phyloP scores from a whole-genome alignment of 805 yeast genomes.

The Saccharomyces jurei region DNA sequence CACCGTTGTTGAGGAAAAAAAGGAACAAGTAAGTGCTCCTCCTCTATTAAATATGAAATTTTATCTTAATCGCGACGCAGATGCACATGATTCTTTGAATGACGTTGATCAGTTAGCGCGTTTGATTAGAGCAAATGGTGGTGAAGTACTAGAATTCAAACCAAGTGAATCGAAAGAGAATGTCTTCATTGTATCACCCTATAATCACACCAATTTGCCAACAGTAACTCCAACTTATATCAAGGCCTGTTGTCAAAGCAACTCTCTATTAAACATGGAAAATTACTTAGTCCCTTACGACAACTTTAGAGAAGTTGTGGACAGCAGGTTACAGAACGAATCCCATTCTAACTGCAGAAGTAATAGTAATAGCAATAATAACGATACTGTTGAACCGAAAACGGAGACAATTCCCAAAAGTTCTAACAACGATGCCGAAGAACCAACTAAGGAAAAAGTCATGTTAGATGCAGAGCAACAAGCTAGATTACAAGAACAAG shows the following conservation, averaged over 20 bases:
- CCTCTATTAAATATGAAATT: conserved; percentile 10
- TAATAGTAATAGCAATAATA: conserved; percentile 1
- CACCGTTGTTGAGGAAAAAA: neutral
- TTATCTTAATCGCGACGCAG: conserved; percentile 18
- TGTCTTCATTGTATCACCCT: conserved; percentile 25
- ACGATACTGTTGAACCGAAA: neutral
- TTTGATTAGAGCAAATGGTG: conserved; percentile 20
- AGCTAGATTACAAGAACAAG: neutral
- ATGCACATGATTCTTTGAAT: conserved; percentile 18
- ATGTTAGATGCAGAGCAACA: neutral
- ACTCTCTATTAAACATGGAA: conserved; percentile 13
- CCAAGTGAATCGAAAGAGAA: conserved; percentile 14
- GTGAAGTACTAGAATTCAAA: conserved; percentile 14
- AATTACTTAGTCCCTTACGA: conserved; percentile 26
- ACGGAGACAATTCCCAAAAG: neutral
- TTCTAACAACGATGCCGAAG: neutral
- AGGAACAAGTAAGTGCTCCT: neutral
- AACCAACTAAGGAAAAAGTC: neutral
- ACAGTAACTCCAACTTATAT: conserved; percentile 28
- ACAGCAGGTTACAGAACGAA: conserved; percentile 17
- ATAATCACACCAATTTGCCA: conserved; percentile 22
- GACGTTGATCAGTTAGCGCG: conserved; percentile 16
- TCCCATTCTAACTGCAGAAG: neutral
- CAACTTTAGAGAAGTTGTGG: conserved; percentile 20
- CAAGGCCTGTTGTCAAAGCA: conserved; percentile 20